Evolutionary conservation across 1,284 basidiomycete species (phyloP).

Genomic region (Tilletia indica): DNA sequence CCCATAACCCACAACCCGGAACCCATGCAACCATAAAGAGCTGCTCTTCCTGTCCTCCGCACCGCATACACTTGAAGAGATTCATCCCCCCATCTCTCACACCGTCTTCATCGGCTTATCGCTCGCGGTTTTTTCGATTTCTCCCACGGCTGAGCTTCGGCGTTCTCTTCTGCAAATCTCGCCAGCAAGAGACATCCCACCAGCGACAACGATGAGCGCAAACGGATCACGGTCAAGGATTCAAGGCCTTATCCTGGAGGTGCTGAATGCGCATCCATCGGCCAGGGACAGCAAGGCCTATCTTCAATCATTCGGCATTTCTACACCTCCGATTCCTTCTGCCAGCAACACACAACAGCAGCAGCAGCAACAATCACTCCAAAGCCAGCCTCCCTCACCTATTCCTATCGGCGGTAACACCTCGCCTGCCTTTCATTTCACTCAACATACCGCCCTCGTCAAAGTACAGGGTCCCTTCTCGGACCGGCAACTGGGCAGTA

Average conservation of each 20-base stretch:
- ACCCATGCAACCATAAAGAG: not conserved
- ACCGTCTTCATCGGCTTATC: no score
- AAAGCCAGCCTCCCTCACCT: slow-evolving; percentile 43
- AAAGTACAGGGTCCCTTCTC: slow-evolving; percentile 97
- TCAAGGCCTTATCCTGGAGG: slow-evolving; percentile 94
- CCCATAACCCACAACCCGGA: not conserved
- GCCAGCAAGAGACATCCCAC: no score
- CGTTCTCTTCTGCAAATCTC: not conserved
- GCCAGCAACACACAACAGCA: slow-evolving; percentile 26
- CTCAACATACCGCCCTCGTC: slow-evolving; percentile 82
- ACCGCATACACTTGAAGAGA: not conserved
- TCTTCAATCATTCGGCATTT: slow-evolving; percentile 71
- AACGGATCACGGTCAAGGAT: slow-evolving; percentile 79
- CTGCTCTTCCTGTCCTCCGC: not conserved
- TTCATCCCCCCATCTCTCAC: no score
- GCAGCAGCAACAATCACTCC: slow-evolving; percentile 19
- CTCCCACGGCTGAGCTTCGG: not conserved
- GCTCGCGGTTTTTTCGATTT: no score
- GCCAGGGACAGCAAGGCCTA: slow-evolving; percentile 85
- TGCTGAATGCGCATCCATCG: slow-evolving; percentile 89
- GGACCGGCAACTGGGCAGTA: slow-evolving; percentile 89
- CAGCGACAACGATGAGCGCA: slow-evolving; percentile 68
- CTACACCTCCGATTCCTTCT: slow-evolving; percentile 36
- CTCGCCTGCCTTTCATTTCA: slow-evolving; percentile 55
- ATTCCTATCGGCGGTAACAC: slow-evolving; percentile 24